These are phyloP conservation scores for Climacium dendroides DNA, from an alignment of 225 moss, liverwort and hornwort species.

Conservation along the genomic window DNA sequence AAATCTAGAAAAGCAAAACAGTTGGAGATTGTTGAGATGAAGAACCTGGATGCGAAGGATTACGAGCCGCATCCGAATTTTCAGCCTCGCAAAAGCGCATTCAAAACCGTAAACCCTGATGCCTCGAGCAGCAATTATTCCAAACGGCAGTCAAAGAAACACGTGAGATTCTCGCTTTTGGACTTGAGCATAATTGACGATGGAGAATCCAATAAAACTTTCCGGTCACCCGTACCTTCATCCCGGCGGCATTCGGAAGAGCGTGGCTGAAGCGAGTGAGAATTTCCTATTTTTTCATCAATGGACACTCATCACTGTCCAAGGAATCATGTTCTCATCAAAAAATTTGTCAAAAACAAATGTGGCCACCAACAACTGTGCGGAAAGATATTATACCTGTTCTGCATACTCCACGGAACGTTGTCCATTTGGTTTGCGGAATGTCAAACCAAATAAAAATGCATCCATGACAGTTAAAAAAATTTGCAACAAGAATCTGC, in stretches of 20 bases:
- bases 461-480: neutral
- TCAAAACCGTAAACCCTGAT: neutral
- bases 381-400: neutral
- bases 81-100: slow-evolving; percentile 19
- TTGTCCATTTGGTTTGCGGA: neutral
- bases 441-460: neutral
- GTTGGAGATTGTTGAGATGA: neutral
- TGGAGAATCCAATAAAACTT: neutral
- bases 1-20: neutral
- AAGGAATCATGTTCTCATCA: neutral
- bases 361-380: neutral
- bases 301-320: neutral
- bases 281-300: neutral
- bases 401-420: neutral
- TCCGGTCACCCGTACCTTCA: slow-evolving; percentile 12
- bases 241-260: neutral
- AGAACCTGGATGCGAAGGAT: neutral
- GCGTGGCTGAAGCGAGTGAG: neutral
- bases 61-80: neutral
- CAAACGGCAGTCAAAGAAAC: neutral
- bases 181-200: slow-evolving; percentile 1
- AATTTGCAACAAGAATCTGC: neutral
- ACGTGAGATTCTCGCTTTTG: slow-evolving; percentile 15
- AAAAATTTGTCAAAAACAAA: neutral
- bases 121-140: neutral